These are phyloP conservation scores for Cronartium quercuum DNA, from an alignment of 1,284 basidiomycete species.

Conservation along the genomic window DNA sequence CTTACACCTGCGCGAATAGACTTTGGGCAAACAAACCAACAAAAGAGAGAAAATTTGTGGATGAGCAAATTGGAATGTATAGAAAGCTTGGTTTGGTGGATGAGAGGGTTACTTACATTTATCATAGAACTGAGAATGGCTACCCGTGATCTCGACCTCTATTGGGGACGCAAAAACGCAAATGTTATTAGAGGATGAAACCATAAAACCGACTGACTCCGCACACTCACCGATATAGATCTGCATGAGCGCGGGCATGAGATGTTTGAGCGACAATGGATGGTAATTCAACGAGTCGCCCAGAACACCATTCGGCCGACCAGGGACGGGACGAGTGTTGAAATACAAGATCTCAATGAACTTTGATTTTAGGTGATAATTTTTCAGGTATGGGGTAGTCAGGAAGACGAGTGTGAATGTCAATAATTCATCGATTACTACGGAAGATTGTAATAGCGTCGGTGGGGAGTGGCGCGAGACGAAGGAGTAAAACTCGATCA, in stretches of 20 bases:
- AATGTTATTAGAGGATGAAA: neutral
- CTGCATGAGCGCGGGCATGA: conserved; percentile 85
- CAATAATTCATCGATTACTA: conserved; percentile 65
- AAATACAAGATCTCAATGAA: conserved; percentile 88
- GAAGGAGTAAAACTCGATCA: conserved; percentile 82
- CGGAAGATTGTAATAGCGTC: conserved; percentile 11
- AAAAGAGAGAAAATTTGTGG: no score
- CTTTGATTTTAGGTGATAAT: conserved; percentile 97
- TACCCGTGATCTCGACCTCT: conserved; percentile 97
- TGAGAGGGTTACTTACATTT: conserved; percentile 56
- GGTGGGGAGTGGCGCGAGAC: conserved; percentile 56
- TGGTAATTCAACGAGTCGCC: conserved; percentile 77
- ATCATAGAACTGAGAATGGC: conserved; percentile 96
- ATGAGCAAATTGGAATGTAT: neutral
- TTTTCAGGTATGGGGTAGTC: conserved; percentile 93
- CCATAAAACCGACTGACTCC: no score
- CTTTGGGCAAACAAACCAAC: neutral
- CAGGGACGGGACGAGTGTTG: conserved; percentile 69
- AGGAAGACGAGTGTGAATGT: conserved; percentile 86
- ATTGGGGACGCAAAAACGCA: conserved; percentile 4
- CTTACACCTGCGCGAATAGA: conserved; percentile 38
- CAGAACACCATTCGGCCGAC: conserved; percentile 70
- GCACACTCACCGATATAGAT: conserved; percentile 83
- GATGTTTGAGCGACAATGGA: conserved; percentile 72
- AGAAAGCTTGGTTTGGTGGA: neutral